A percentile compares a stretch with the other conserved stretches of the same genome.
Evolutionary conservation across 805 yeast species (phyloP).

Genomic region (Lipomyces orientalis): DNA sequence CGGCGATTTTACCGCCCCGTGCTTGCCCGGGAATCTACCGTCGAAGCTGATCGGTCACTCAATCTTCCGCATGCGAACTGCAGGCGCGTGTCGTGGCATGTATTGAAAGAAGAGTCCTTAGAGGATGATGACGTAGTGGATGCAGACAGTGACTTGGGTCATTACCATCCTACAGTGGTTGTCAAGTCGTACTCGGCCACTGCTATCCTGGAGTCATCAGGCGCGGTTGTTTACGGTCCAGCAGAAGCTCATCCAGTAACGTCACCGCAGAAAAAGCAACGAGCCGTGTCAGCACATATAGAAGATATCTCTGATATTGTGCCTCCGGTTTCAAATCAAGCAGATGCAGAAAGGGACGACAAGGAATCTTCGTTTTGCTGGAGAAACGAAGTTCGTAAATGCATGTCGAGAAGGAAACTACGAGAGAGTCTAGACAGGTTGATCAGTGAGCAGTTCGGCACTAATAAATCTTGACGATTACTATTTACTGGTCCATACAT

Average conservation of each 20-base stretch:
- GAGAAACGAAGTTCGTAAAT: slow-evolving; percentile 34
- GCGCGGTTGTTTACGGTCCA: neutral
- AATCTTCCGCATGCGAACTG: neutral
- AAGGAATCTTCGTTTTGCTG: slow-evolving; percentile 28
- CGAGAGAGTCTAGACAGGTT: slow-evolving; percentile 27
- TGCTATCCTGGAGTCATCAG: neutral
- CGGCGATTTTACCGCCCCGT: neutral
- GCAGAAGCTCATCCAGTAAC: neutral
- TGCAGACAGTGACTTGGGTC: slow-evolving; percentile 9
- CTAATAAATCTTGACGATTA: neutral
- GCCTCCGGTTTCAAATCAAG: slow-evolving; percentile 1
- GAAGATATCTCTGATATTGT: slow-evolving; percentile 10
- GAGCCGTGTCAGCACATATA: slow-evolving; percentile 12
- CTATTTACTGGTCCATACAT: neutral
- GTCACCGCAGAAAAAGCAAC: neutral
- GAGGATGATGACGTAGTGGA: slow-evolving; percentile 12
- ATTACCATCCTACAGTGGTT: neutral
- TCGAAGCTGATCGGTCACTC: neutral
- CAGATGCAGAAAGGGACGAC: slow-evolving; percentile 6
- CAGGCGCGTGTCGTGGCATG: neutral
- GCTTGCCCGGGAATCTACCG: neutral
- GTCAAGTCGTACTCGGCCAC: slow-evolving; percentile 4
- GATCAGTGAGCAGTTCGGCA: slow-evolving; percentile 14
- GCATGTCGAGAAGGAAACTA: slow-evolving; percentile 26
- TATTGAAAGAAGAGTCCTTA: neutral